Evolutionary conservation across 495 filamentous ascomycete genomes (phyloP).

Genomic region (Pyrenula aspistea): DNA sequence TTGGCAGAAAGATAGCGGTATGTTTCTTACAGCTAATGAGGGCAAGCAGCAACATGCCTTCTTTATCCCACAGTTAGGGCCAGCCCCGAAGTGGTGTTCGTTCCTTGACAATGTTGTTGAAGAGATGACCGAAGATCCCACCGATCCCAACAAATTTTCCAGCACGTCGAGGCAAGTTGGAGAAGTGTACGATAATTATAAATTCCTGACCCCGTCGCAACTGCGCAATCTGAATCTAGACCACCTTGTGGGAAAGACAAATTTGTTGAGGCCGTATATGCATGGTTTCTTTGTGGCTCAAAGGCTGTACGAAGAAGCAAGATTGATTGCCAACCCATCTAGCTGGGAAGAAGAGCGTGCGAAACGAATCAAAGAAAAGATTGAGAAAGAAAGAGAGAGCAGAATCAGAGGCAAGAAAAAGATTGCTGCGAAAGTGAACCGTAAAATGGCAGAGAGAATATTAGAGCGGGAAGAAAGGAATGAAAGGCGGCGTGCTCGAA

Average conservation of each 20-base stretch:
- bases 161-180: conserved; percentile 30
- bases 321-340: conserved; percentile 82
- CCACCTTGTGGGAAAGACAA: conserved; percentile 78
- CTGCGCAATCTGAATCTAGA: conserved; percentile 68
- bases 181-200: conserved; percentile 94
- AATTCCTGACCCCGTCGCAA: conserved; percentile 83
- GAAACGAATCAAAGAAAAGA: conserved; percentile 78
- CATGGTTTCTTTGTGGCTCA: conserved; percentile 96
- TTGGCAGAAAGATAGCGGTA: conserved; percentile 75
- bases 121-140: conserved; percentile 82
- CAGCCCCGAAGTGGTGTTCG: conserved; percentile 88
- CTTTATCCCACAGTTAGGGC: conserved; percentile 87
- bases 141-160: conserved; percentile 54
- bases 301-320: conserved; percentile 86
- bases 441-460: conserved; percentile 71
- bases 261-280: conserved; percentile 87
- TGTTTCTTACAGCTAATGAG: conserved; percentile 94
- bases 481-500: conserved; percentile 49
- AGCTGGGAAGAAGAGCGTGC: conserved; percentile 80
- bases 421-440: conserved; percentile 82
- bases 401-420: conserved; percentile 89
- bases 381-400: conserved; percentile 85
- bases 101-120: conserved; percentile 96
- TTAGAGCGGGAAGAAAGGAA: conserved; percentile 69
- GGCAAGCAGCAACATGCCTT: conserved; percentile 86